Evolutionary conservation across 371 early-diverging fungal species (phyloP).

Genomic region (Dentiscutata heterogama): DNA sequence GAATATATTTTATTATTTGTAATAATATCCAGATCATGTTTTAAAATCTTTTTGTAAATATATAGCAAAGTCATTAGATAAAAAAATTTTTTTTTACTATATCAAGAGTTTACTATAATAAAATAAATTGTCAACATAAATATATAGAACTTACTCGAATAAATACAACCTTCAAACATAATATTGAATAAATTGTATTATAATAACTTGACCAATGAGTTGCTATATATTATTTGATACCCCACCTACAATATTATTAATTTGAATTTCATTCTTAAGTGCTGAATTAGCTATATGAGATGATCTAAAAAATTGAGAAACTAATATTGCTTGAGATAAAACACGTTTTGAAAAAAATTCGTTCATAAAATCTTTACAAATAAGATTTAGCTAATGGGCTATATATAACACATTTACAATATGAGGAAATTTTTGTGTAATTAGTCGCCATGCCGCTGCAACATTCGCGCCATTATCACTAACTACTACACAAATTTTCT

Average conservation of each 20-base stretch:
- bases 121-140: too few species aligned
- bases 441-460: not conserved
- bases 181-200: not conserved
- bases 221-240: not conserved
- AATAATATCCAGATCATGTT: too few species aligned
- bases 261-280: too few species aligned
- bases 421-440: not conserved
- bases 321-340: not conserved
- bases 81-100: too few species aligned
- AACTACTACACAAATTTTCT: not conserved
- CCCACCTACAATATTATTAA: not conserved
- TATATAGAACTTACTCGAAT: too few species aligned
- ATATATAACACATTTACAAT: not conserved
- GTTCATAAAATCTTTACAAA: constrained; percentile 20
- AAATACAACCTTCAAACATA: too few species aligned
- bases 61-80: too few species aligned
- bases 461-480: not conserved
- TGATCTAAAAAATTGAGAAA: not conserved
- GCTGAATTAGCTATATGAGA: not conserved
- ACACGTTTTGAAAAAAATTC: not conserved
- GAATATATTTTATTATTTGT: too few species aligned
- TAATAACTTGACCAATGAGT: not conserved
- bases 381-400: not conserved
- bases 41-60: too few species aligned
- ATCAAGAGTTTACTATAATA: too few species aligned